Conservation (phyloP, 441 rosid species). For the Populus hybrid region DNA sequence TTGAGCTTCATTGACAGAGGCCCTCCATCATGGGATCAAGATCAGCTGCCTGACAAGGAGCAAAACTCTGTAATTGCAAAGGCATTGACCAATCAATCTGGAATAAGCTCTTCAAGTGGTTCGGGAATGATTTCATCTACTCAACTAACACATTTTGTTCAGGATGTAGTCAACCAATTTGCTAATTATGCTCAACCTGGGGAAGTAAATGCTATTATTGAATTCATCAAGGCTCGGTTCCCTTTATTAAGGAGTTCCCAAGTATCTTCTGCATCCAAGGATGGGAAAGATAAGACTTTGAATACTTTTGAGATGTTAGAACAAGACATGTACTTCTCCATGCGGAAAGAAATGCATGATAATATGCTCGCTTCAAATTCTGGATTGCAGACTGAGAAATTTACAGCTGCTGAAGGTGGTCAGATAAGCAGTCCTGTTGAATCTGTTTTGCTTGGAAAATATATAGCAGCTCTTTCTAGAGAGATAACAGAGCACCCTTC, state of each 20-base stretch:
- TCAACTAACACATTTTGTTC: slow-evolving; percentile 40
- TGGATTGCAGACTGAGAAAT: slow-evolving; percentile 27
- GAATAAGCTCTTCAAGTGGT: slow-evolving; percentile 30
- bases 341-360: slow-evolving; percentile 39
- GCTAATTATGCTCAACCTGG: slow-evolving; percentile 36
- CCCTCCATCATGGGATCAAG: slow-evolving; percentile 69
- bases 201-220: slow-evolving; percentile 53
- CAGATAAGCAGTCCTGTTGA: slow-evolving; percentile 34
- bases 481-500: slow-evolving; percentile 41
- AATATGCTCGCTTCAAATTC: slow-evolving; percentile 24
- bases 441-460: slow-evolving; percentile 50
- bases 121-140: slow-evolving; percentile 39
- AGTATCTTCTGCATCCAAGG: slow-evolving; percentile 36
- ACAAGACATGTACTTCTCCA: slow-evolving; percentile 50
- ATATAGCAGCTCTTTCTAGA: slow-evolving; percentile 46
- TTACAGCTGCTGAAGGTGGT: slow-evolving; percentile 34
- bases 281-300: slow-evolving; percentile 38
- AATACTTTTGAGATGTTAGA: slow-evolving; percentile 57
- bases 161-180: slow-evolving; percentile 50
- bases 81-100: slow-evolving; percentile 33
- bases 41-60: slow-evolving; percentile 37
- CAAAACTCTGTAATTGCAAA: slow-evolving; percentile 25
- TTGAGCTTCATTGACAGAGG: slow-evolving; percentile 75
- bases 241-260: slow-evolving; percentile 47
- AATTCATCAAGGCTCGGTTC: slow-evolving; percentile 51